Evolutionary conservation across 192 early-diverging fungal species (phyloP).

Genomic region (Umbelopsis ramanniana): DNA sequence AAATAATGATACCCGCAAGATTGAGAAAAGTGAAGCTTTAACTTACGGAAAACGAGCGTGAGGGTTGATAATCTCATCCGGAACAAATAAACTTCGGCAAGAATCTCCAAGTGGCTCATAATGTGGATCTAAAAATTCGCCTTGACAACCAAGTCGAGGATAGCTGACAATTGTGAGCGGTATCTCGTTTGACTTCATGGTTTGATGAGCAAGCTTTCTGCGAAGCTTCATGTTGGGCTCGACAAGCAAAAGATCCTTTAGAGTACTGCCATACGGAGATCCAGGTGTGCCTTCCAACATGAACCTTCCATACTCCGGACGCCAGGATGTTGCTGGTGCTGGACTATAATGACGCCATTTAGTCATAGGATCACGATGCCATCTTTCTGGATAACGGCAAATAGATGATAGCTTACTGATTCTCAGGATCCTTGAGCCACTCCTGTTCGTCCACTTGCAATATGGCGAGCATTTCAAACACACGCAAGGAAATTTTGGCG

Average conservation of each 20-base stretch:
- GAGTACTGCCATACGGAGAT: conserved; percentile 82
- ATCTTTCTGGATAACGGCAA: not conserved
- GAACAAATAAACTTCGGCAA: conserved; percentile 87
- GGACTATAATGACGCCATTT: conserved; percentile 10
- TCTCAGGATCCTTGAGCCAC: conserved; percentile 48
- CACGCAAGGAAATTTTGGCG: conserved; percentile 76
- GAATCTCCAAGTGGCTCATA: conserved; percentile 70
- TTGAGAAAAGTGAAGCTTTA: not conserved
- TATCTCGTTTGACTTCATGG: conserved; percentile 73
- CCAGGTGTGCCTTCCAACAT: conserved; percentile 98
- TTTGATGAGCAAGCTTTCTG: conserved; percentile 66
- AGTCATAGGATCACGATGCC: not conserved
- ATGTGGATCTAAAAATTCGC: conserved; percentile 72
- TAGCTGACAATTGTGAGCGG: conserved; percentile 86
- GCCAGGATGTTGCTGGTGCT: conserved; percentile 74
- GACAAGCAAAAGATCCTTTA: conserved; percentile 80
- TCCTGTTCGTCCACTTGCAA: conserved; percentile 78
- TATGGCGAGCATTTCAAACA: conserved; percentile 77
- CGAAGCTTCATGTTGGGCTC: conserved; percentile 88
- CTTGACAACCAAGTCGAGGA: conserved; percentile 85
- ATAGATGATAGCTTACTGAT: conserved; percentile 38
- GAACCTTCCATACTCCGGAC: conserved; percentile 95
- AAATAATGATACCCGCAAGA: not conserved
- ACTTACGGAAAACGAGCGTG: conserved; percentile 89
- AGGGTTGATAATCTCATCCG: conserved; percentile 92